These are phyloP conservation scores for Nectriaceae sp. DNA, from an alignment of 2,329 filamentous ascomycete genomes.

Conservation along the genomic window DNA sequence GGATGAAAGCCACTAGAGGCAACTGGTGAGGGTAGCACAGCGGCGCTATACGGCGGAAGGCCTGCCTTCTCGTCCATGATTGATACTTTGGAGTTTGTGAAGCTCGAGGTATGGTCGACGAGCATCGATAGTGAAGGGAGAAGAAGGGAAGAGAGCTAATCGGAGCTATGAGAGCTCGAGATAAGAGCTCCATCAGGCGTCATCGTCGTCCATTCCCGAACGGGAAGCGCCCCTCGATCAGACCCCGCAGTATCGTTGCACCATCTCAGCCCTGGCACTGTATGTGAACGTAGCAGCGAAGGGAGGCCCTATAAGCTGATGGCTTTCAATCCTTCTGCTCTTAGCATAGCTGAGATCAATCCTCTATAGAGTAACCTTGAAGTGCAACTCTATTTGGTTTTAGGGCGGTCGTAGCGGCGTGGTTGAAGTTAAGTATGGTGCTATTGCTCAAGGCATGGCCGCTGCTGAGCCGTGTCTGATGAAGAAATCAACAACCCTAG, in stretches of 20 bases:
- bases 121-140: neutral
- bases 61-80: conserved; percentile 43
- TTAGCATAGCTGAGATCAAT: no score
- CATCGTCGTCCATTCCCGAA: neutral
- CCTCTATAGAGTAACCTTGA: no score
- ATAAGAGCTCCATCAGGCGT: conserved; percentile 19
- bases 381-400: no score
- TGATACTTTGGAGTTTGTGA: neutral
- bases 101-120: conserved; percentile 1
- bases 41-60: conserved; percentile 47
- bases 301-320: no score
- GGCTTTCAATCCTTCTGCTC: no score
- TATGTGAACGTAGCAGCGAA: no score
- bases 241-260: neutral
- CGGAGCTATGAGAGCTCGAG: conserved; percentile 3
- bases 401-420: no score
- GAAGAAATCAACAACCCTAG: no score
- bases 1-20: conserved; percentile 10
- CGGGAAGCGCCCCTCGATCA: neutral
- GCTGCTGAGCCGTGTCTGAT: no score
- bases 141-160: conserved; percentile 2
- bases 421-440: no score
- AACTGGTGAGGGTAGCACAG: conserved; percentile 23
- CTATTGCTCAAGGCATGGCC: no score
- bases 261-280: no score